phyloP scores from a whole-genome alignment of 2,329 filamentous ascomycete species.

The Phyllosticta capitalensis region DNA sequence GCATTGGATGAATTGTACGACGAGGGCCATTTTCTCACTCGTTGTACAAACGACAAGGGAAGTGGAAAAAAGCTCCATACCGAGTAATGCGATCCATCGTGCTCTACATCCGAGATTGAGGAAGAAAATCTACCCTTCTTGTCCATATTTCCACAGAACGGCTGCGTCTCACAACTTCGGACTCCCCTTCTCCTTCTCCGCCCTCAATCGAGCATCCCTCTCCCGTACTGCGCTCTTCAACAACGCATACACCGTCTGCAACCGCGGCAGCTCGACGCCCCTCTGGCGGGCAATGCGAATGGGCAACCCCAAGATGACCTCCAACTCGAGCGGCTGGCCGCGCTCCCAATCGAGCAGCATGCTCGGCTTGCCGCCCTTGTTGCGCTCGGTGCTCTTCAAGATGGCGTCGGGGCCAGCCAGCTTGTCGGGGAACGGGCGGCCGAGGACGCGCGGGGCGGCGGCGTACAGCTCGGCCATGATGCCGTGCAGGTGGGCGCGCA shows the following conservation, averaged over 20 bases:
- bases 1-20: background rate
- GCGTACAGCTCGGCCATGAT: constrained; percentile 39
- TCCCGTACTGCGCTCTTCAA: constrained; percentile 52
- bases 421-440: constrained; percentile 25
- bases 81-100: background rate
- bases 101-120: background rate
- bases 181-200: background rate
- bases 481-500: constrained; percentile 28
- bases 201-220: constrained; percentile 31
- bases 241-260: constrained; percentile 59
- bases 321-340: constrained; percentile 38
- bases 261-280: constrained; percentile 49
- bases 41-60: background rate
- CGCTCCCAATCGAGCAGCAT: constrained; percentile 41
- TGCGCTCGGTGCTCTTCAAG: constrained; percentile 48
- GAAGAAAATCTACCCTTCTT: background rate
- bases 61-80: background rate
- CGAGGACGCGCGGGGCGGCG: constrained; percentile 33
- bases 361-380: constrained; percentile 41
- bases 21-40: background rate
- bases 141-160: background rate
- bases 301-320: constrained; percentile 41
- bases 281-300: constrained; percentile 33
- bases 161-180: constrained; percentile 9
- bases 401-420: constrained; percentile 31